These are phyloP conservation scores for Moringa oleifera DNA, from an alignment of 345 rosid genomes.

Conservation along the genomic window DNA sequence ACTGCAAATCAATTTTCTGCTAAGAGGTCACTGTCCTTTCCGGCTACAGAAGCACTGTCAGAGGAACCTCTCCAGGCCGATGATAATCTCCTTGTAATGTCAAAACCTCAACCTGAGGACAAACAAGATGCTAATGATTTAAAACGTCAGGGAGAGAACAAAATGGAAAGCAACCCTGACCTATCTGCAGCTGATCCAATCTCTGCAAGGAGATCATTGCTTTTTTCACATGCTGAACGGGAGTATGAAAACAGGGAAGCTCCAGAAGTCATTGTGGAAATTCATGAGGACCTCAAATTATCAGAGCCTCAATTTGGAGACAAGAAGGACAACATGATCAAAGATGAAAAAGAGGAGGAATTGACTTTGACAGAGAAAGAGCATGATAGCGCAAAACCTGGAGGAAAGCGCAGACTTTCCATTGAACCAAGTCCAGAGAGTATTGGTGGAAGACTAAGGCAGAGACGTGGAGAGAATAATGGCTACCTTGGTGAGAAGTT, in stretches of 20 bases:
- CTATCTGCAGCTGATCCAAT: slow-evolving; percentile 17
- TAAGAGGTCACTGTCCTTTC: slow-evolving; percentile 55
- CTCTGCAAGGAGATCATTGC: slow-evolving; percentile 35
- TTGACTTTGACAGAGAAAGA: slow-evolving; percentile 10
- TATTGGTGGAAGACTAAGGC: slow-evolving; percentile 47
- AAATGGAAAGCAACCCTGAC: slow-evolving; percentile 5
- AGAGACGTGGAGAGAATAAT: background rate
- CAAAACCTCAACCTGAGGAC: slow-evolving; percentile 22
- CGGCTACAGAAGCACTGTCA: slow-evolving; percentile 22
- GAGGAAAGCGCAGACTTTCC: slow-evolving; percentile 14
- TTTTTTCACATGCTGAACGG: slow-evolving; percentile 25
- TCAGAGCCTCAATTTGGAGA: slow-evolving; percentile 12
- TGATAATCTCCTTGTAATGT: slow-evolving; percentile 8
- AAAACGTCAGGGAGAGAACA: slow-evolving; percentile 14
- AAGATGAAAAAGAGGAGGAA: slow-evolving; percentile 18
- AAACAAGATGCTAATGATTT: slow-evolving; percentile 10
- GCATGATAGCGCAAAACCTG: slow-evolving; percentile 9
- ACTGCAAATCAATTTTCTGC: slow-evolving; percentile 42
- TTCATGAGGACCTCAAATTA: background rate
- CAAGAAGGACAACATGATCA: slow-evolving; percentile 5
- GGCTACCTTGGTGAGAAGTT: background rate
- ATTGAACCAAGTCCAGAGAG: slow-evolving; percentile 33
- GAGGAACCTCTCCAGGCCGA: slow-evolving; percentile 14
- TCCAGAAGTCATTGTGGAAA: background rate
- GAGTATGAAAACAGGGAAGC: slow-evolving; percentile 4